Conservation (phyloP, 345 rosid species). For the Corchorus capsularis region DNA sequence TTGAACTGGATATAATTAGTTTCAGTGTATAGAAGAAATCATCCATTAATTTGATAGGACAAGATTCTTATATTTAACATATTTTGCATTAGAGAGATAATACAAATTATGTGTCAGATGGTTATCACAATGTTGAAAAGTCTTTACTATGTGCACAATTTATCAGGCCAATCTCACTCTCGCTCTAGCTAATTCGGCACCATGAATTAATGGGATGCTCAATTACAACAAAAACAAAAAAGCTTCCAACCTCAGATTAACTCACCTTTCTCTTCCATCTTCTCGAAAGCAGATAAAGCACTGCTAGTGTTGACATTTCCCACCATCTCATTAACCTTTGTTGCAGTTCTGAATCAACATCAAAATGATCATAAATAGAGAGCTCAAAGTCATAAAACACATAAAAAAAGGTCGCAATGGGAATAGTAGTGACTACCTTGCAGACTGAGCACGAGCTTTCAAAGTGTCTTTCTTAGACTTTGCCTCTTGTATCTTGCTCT, state of each 20-base stretch:
- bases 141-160: neutral
- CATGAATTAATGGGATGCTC: neutral
- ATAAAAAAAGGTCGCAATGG: conserved; percentile 7
- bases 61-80: neutral
- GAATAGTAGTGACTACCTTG: conserved; percentile 47
- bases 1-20: neutral
- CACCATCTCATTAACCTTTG: conserved; percentile 79
- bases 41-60: neutral
- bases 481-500: conserved; percentile 99
- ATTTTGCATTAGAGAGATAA: neutral
- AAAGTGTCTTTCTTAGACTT: conserved; percentile 94
- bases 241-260: neutral
- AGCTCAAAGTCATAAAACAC: neutral
- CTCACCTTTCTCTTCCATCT: conserved; percentile 90
- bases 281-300: conserved; percentile 77
- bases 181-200: neutral
- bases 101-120: neutral
- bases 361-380: conserved; percentile 10
- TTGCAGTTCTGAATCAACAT: conserved; percentile 57
- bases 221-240: neutral
- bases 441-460: conserved; percentile 92
- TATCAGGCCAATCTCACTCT: neutral
- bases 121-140: neutral
- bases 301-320: conserved; percentile 76
- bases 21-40: neutral